A percentile compares a stretch with the other conserved stretches of the same genome.
Conservation (phyloP, 163 green algal genomes). For the Volvox carteri region DNA sequence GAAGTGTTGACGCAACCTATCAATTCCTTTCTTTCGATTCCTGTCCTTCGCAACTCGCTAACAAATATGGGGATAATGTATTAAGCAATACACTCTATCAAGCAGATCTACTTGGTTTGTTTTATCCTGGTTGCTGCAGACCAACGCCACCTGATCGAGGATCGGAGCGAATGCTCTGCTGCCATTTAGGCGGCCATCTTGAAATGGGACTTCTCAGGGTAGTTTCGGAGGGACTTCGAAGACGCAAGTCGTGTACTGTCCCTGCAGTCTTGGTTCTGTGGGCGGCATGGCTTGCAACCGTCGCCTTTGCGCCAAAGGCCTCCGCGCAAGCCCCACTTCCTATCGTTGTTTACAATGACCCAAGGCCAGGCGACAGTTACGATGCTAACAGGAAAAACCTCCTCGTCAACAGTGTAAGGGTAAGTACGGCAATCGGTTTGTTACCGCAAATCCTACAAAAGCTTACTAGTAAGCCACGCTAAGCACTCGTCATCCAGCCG, state of each 20-base stretch:
- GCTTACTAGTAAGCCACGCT: background rate
- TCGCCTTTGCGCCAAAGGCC: background rate
- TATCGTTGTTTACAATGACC: slow-evolving; percentile 5
- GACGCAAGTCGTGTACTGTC: background rate
- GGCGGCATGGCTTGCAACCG: background rate
- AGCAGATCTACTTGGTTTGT: no score
- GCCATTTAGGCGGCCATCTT: background rate
- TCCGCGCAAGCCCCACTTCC: background rate
- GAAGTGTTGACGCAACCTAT: no score
- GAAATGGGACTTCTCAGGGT: background rate
- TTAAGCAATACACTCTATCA: no score
- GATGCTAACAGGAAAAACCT: background rate
- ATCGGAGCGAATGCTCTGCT: background rate
- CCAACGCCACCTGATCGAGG: background rate
- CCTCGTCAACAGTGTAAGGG: background rate
- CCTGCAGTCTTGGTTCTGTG: background rate
- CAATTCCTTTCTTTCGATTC: no score
- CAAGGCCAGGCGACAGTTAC: background rate
- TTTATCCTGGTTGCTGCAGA: background rate
- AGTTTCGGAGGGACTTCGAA: background rate
- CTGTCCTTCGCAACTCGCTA: no score
- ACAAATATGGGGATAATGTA: no score
- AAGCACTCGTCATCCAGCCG: background rate
- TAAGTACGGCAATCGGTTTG: background rate
- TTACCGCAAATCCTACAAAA: background rate